Percentiles rank a stretch among this genome's conserved stretches.
Conservation (phyloP, 106 monocot genomes). For the Posidonia australis region DNA sequence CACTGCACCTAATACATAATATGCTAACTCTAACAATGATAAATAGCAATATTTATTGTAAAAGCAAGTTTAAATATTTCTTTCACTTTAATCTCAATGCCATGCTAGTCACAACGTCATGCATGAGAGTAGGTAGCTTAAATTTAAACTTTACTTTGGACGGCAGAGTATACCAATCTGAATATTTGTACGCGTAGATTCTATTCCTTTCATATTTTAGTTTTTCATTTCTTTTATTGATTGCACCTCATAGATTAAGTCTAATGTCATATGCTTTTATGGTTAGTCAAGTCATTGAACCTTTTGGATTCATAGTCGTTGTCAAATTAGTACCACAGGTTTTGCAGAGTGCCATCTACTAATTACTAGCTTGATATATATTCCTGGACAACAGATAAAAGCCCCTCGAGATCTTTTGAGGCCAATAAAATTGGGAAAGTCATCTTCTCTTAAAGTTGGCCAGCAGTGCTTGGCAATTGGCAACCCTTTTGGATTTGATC, state of each 20-base stretch:
- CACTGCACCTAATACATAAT: too few relatives aligned
- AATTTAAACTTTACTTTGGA: too few relatives aligned
- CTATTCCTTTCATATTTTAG: neutral
- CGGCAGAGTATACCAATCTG: neutral
- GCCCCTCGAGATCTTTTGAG: conserved; percentile 68
- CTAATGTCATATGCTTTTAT: neutral
- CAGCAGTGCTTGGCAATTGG: conserved; percentile 96
- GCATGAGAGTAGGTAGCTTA: too few relatives aligned
- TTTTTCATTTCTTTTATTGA: neutral
- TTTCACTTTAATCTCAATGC: too few relatives aligned
- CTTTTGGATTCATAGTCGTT: neutral
- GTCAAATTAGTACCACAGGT: neutral
- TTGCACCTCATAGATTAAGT: neutral
- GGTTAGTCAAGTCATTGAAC: neutral
- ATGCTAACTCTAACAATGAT: too few relatives aligned
- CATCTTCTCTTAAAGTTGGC: conserved; percentile 70
- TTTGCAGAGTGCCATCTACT: neutral
- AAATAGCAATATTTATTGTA: too few relatives aligned
- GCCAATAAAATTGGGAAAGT: conserved; percentile 69
- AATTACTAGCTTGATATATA: neutral
- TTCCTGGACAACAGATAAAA: conserved; percentile 43
- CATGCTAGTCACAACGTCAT: too few relatives aligned
- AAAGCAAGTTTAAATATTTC: too few relatives aligned
- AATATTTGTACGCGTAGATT: neutral
- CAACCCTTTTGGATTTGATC: conserved; percentile 97